These are phyloP conservation scores for Aspergillus japonicus DNA, from an alignment of 2,329 filamentous ascomycete species.

Conservation along the genomic window DNA sequence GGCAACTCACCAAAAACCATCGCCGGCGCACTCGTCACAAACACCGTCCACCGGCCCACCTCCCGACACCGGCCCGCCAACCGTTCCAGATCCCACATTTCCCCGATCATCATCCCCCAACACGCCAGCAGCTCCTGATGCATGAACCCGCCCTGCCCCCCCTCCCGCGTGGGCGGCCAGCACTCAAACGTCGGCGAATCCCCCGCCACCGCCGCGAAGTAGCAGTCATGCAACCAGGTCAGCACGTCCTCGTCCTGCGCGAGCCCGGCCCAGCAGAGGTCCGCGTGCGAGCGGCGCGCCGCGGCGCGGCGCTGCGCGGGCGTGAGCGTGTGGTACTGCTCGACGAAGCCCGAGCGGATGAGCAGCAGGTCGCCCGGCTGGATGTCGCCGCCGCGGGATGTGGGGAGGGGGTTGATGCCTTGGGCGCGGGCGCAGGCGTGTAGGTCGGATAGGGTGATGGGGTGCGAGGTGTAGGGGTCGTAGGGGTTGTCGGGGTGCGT, in stretches of 20 bases:
- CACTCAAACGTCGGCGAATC: slow-evolving; percentile 65
- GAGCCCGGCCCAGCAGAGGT: slow-evolving; percentile 50
- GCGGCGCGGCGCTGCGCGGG: slow-evolving; percentile 33
- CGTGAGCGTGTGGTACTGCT: slow-evolving; percentile 54
- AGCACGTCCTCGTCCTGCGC: slow-evolving; percentile 56
- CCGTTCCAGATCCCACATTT: slow-evolving; percentile 47
- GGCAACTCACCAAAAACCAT: slow-evolving; percentile 39
- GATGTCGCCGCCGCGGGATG: slow-evolving; percentile 55
- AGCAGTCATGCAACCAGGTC: slow-evolving; percentile 68
- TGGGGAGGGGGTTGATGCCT: slow-evolving; percentile 60
- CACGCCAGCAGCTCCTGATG: slow-evolving; percentile 44
- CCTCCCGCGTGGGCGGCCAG: slow-evolving; percentile 50
- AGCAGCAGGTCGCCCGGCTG: slow-evolving; percentile 65
- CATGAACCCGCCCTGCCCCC: slow-evolving; percentile 29
- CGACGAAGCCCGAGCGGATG: slow-evolving; percentile 62
- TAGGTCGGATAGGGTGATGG: slow-evolving; percentile 57
- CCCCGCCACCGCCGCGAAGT: slow-evolving; percentile 65
- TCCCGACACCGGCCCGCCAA: slow-evolving; percentile 37
- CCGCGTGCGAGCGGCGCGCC: slow-evolving; percentile 36
- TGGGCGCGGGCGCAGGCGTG: slow-evolving; percentile 59
- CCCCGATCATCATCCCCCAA: slow-evolving; percentile 48
- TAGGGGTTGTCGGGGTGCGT: slow-evolving; percentile 52
- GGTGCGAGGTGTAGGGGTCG: slow-evolving; percentile 53
- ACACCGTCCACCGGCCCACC: slow-evolving; percentile 41
- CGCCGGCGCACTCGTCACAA: slow-evolving; percentile 44